Evolutionary conservation across 2,329 filamentous ascomycete species (phyloP), one percentile per base, ranked within the genome.

Genomic region (Aspergillus ibericus): DNA sequence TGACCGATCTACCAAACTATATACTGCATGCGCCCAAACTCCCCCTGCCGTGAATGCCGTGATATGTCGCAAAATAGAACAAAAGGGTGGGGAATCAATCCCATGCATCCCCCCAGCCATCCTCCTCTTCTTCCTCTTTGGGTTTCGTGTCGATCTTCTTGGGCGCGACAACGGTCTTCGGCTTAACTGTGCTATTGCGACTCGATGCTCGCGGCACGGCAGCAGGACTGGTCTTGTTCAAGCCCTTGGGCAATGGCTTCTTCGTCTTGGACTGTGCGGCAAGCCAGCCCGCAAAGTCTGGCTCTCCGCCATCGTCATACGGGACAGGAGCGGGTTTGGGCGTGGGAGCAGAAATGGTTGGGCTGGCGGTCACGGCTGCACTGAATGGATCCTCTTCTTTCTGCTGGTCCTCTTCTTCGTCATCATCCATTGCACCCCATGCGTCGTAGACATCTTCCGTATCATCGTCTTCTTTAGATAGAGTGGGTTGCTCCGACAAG

Each of bases 271-370:
- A 86, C 72, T 97, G 92, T 12, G 93, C 92, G 12, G 91, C 92
- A 20, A 98, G 77, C 93, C 95, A 98, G 5, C 92, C 93, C 5
- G 92, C 93, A 75, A 99, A 98, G 74, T 98, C 95, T 0, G 93
- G 93, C 73, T 99, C 93, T 2, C 88, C 88, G 25, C 90, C 87
- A 66, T 96, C 92, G 59, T 93, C 91, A 63, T 89, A 93, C 0
- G 88, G 82, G 6, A 82, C 77, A 29, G 77, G 66, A 29, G 80
- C 68, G 6, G 72, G 53, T 51, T 71, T 68, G 10, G 68, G 60
- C 8, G 63, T 67, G 15, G 70, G 70, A 5, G 72, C 64, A 34
- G 42, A 62, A 47, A 60, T 63, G 59, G 42, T 67, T 68, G 48
- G 47, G 25, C 32, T 57, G 16, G 48, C 15, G 15, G 64, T 69